A percentile compares a stretch with the other conserved stretches of the same genome.
These are phyloP conservation scores for Albugo candida DNA, from an alignment of 352 stramenopile species.

Conservation along the genomic window DNA sequence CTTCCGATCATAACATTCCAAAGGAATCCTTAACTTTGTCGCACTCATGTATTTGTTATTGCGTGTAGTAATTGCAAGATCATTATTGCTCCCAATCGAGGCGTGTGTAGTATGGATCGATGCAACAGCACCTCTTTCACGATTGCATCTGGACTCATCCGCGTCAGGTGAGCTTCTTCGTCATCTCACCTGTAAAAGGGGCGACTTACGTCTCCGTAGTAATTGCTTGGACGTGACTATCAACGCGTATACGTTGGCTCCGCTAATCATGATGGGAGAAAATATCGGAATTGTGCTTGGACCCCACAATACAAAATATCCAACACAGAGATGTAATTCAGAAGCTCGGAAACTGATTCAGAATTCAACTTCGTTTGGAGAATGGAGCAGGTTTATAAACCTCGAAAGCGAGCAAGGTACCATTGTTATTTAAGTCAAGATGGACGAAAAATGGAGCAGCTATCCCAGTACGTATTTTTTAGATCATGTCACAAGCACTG, in stretches of 20 bases:
- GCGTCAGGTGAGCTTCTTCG: conserved; percentile 38
- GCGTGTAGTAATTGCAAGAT: conserved; percentile 91
- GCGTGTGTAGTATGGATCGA: conserved; percentile 84
- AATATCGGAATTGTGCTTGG: conserved; percentile 88
- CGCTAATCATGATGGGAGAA: conserved; percentile 86
- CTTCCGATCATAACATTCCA: too few species aligned
- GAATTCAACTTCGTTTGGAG: conserved; percentile 23
- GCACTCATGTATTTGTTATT: conserved; percentile 81
- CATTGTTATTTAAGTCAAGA: background rate
- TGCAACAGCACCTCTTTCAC: conserved; percentile 87
- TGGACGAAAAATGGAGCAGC: background rate
- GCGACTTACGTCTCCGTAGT: conserved; percentile 17
- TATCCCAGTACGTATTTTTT: background rate
- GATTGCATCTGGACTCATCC: conserved; percentile 63
- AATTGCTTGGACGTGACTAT: conserved; percentile 88
- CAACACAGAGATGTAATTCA: conserved; percentile 69
- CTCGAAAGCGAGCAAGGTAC: conserved; percentile 45
- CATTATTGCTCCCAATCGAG: conserved; percentile 85
- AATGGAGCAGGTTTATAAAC: conserved; percentile 49
- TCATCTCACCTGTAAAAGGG: background rate
- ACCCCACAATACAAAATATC: conserved; percentile 92
- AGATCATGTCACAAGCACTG: background rate
- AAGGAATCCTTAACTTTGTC: conserved; percentile 26
- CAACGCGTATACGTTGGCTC: conserved; percentile 82
- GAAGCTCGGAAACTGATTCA: conserved; percentile 21